These are phyloP conservation scores for Nothomitra cinnamomea DNA, from an alignment of 2,329 filamentous ascomycete genomes.

Conservation along the genomic window DNA sequence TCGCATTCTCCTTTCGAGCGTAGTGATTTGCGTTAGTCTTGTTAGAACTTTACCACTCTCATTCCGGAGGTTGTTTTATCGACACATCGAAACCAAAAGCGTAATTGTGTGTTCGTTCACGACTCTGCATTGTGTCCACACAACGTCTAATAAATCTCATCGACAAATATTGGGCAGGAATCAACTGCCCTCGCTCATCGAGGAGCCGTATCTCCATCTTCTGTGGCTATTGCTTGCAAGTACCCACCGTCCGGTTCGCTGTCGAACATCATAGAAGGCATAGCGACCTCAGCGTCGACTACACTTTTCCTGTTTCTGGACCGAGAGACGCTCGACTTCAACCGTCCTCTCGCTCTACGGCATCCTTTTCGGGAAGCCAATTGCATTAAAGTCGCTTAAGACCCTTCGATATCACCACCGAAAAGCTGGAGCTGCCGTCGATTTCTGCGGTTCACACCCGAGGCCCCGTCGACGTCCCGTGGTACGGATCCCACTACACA, in stretches of 20 bases:
- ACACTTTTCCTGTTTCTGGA: neutral
- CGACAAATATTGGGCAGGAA: neutral
- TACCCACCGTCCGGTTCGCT: neutral
- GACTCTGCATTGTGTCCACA: neutral
- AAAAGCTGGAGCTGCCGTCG: slow-evolving; percentile 88
- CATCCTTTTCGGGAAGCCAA: neutral
- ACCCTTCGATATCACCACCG: slow-evolving; percentile 38
- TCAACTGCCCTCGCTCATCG: neutral
- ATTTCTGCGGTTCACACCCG: slow-evolving; percentile 69
- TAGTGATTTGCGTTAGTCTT: slow-evolving; percentile 2
- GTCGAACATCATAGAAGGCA: neutral
- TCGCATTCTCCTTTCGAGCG: slow-evolving; percentile 2
- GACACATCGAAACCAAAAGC: slow-evolving; percentile 2
- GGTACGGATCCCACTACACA: slow-evolving; percentile 49
- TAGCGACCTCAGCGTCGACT: neutral
- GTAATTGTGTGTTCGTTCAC: slow-evolving; percentile 1
- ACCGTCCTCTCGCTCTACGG: neutral
- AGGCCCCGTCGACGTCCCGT: slow-evolving; percentile 53
- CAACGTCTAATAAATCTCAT: neutral
- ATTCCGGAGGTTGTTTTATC: slow-evolving; percentile 5
- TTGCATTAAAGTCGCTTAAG: slow-evolving; percentile 8
- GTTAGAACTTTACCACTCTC: slow-evolving; percentile 4
- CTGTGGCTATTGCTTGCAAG: neutral
- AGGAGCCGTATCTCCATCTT: neutral
- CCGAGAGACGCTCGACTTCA: slow-evolving; percentile 1